Percentiles rank a stretch among this genome's conserved stretches.
phyloP scores from a whole-genome alignment of 176 grass and related monocot genomes.

The Bromus sterilis region DNA sequence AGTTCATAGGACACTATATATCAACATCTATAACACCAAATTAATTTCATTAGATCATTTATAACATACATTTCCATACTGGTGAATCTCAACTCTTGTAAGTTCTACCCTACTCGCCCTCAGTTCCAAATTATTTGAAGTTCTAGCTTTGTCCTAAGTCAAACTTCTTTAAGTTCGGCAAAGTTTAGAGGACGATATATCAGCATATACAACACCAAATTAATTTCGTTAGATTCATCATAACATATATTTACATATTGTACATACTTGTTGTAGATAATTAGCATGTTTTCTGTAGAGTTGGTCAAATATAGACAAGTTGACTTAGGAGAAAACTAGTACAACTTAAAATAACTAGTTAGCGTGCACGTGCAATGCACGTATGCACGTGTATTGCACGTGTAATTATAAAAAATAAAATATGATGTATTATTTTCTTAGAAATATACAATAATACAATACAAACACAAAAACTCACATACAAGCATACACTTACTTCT shows the following conservation, averaged over 20 bases:
- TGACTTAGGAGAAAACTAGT: not conserved
- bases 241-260: not conserved
- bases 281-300: not conserved
- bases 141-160: not conserved
- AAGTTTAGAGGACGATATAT: not conserved
- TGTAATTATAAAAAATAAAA: too few relatives aligned
- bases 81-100: slow-evolving; percentile 97
- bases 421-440: too few relatives aligned
- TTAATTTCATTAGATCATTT: not conserved
- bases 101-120: slow-evolving; percentile 14
- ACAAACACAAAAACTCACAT: too few relatives aligned
- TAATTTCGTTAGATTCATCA: not conserved
- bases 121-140: not conserved
- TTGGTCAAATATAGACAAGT: not conserved
- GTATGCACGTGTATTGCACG: too few relatives aligned
- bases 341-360: not conserved
- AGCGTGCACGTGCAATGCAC: too few relatives aligned
- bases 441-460: too few relatives aligned
- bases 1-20: not conserved
- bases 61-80: not conserved
- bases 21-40: not conserved
- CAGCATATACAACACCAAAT: not conserved
- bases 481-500: too few relatives aligned
- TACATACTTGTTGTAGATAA: not conserved
- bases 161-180: not conserved